Evolutionary conservation across 192 early-diverging fungal genomes (phyloP).

Genomic region (Umbelopsis sp.): DNA sequence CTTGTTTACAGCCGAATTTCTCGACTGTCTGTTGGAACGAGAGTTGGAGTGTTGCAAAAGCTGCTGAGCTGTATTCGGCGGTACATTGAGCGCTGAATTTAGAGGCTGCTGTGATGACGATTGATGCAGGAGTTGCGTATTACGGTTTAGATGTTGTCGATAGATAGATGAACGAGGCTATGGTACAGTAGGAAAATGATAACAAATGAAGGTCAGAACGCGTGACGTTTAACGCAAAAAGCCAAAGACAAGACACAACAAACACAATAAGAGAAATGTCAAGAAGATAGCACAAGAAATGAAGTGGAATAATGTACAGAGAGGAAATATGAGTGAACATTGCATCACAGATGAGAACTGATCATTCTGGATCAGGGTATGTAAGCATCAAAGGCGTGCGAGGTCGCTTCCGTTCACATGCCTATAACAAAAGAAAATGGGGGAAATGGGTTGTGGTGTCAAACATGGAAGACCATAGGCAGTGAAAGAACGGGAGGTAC

Average conservation of each 20-base stretch:
- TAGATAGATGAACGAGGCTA: conserved; percentile 9
- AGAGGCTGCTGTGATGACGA: conserved; percentile 16
- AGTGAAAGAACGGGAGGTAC: background rate
- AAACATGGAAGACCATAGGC: background rate
- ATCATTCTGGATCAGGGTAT: conserved; percentile 15
- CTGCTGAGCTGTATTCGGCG: conserved; percentile 8
- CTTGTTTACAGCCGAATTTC: background rate
- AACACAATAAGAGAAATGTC: background rate
- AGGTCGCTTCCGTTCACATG: background rate
- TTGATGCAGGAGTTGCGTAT: conserved; percentile 11
- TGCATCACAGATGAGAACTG: too few relatives aligned
- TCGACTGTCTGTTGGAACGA: conserved; percentile 14
- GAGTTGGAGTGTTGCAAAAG: conserved; percentile 15
- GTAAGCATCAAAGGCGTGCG: conserved; percentile 20
- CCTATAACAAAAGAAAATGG: background rate
- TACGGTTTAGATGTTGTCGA: background rate
- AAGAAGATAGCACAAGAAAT: background rate
- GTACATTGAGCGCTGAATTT: conserved; percentile 15
- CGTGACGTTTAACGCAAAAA: background rate
- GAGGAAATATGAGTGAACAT: too few relatives aligned
- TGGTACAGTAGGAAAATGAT: background rate
- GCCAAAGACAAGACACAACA: background rate
- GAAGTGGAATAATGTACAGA: background rate
- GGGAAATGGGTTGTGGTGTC: background rate
- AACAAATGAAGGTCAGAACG: background rate